phyloP scores from a whole-genome alignment of 78 protist genomes.

The Dictyostelium discoideum region DNA sequence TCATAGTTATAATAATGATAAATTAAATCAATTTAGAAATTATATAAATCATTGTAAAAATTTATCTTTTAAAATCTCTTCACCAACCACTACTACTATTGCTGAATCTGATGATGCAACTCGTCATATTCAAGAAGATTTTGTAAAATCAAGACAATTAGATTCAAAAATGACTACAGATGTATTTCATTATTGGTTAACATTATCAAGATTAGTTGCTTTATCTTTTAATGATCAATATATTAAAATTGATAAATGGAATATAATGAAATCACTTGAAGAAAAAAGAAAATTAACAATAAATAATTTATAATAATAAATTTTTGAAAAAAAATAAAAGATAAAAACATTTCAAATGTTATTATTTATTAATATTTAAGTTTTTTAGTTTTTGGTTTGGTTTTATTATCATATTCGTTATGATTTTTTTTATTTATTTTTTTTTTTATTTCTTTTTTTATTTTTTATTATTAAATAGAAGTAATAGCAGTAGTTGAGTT shows the following conservation, averaged over 20 bases:
- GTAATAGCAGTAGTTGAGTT: not conserved
- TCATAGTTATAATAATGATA: not conserved
- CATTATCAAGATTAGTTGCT: slow-evolving; percentile 26
- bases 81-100: not conserved
- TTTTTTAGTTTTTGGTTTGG: not conserved
- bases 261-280: slow-evolving; percentile 34
- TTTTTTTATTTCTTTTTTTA: not conserved
- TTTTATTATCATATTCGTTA: not conserved
- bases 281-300: not conserved
- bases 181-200: slow-evolving; percentile 60
- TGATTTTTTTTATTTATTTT: not conserved
- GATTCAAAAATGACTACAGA: slow-evolving; percentile 20
- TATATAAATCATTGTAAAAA: not conserved
- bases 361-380: not conserved
- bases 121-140: slow-evolving; percentile 41
- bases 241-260: slow-evolving; percentile 37
- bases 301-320: not conserved
- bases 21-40: not conserved
- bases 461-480: not conserved
- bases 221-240: slow-evolving; percentile 41
- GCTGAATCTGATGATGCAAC: slow-evolving; percentile 24
- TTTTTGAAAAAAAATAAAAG: not conserved
- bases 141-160: slow-evolving; percentile 56
- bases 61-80: not conserved
- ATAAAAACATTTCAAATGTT: not conserved